Conservation (phyloP, 306 rosid species). For the Cyclanthera cordifolia region DNA sequence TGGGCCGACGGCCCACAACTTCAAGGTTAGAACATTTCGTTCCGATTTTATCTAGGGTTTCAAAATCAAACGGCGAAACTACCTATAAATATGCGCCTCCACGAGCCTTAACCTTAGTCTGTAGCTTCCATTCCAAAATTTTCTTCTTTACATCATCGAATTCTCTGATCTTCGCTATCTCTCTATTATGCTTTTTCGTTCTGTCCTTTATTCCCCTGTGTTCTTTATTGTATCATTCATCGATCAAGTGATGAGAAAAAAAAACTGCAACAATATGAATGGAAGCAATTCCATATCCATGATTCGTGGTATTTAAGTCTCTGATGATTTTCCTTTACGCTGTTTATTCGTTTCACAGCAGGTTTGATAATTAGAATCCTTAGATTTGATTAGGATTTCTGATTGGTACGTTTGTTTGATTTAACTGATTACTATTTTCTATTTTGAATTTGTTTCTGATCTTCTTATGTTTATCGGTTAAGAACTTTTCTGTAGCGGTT, state of each 20-base stretch:
- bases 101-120: not conserved
- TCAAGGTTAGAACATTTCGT: not conserved
- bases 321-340: slow-evolving; percentile 36
- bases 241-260: slow-evolving; percentile 55
- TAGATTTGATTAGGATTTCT: slow-evolving; percentile 46
- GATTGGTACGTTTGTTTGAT: slow-evolving; percentile 79
- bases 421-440: too few species aligned
- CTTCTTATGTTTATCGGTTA: too few species aligned
- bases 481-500: not conserved
- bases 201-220: too few species aligned
- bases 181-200: not conserved
- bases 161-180: not conserved
- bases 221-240: not conserved
- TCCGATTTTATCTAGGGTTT: not conserved
- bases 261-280: slow-evolving; percentile 78
- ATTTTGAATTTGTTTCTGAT: slow-evolving; percentile 42
- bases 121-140: not conserved
- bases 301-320: slow-evolving; percentile 80
- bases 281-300: slow-evolving; percentile 21
- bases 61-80: not conserved
- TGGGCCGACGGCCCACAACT: not conserved
- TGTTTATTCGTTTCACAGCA: too few species aligned
- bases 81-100: not conserved
- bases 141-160: not conserved
- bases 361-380: not conserved